Evolutionary conservation across 257 asterid genomes (phyloP).

Genomic region (Solanum boliviense): DNA sequence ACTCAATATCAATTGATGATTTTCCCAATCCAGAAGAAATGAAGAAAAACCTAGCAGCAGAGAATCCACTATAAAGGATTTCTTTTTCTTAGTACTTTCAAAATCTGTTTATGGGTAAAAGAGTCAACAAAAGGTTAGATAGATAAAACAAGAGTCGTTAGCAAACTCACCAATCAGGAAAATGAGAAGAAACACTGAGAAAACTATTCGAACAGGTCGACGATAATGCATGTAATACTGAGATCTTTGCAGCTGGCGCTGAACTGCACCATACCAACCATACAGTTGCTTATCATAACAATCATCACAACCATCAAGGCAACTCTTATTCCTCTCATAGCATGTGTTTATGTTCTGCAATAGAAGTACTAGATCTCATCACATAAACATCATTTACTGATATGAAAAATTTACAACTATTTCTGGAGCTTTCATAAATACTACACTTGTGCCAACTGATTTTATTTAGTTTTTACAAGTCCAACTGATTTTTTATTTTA

Average conservation of each 20-base stretch:
- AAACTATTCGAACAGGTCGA: constrained; percentile 54
- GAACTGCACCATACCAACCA: constrained; percentile 75
- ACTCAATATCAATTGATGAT: background rate
- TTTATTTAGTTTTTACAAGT: background rate
- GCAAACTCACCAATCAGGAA: constrained; percentile 67
- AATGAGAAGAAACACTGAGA: constrained; percentile 41
- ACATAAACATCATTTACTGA: background rate
- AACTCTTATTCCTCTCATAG: constrained; percentile 58
- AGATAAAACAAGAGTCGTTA: background rate
- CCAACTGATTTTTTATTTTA: no score
- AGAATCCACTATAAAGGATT: background rate
- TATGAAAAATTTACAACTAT: background rate
- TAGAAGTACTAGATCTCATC: constrained; percentile 1
- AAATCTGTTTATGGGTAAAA: background rate
- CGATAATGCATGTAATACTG: constrained; percentile 76
- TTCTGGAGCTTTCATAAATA: background rate
- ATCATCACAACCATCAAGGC: constrained; percentile 56
- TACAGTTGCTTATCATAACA: constrained; percentile 57
- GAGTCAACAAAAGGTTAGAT: background rate
- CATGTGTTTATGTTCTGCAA: constrained; percentile 44
- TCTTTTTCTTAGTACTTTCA: background rate
- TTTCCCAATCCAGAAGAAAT: background rate
- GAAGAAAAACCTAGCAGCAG: background rate
- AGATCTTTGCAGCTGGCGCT: constrained; percentile 83
- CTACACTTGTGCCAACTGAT: background rate